Conservation (phyloP, 108 stramenopile genomes). For the Craspedostauros australis region DNA sequence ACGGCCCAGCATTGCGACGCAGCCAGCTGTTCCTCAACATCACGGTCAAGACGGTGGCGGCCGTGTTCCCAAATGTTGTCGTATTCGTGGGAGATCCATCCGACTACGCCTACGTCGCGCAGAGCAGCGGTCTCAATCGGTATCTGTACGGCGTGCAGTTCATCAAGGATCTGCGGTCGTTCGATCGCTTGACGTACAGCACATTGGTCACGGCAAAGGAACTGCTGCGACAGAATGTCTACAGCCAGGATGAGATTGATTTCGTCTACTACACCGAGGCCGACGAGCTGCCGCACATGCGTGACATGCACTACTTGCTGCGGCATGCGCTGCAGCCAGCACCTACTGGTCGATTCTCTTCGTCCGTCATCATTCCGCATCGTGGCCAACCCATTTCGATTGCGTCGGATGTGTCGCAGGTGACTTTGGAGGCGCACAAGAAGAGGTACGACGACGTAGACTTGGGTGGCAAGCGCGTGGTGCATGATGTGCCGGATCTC, state of each 20-base stretch:
- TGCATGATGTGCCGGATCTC: too few relatives aligned
- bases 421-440: too few relatives aligned
- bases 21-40: not conserved
- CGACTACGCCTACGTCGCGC: not conserved
- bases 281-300: not conserved
- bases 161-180: not conserved
- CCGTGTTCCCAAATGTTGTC: constrained; percentile 1
- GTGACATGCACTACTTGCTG: not conserved
- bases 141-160: not conserved
- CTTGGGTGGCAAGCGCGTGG: too few relatives aligned
- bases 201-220: not conserved
- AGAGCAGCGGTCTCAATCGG: not conserved
- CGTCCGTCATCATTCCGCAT: not conserved
- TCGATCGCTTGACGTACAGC: not conserved
- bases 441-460: too few relatives aligned
- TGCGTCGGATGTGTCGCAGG: not conserved
- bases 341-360: too few relatives aligned
- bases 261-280: constrained; percentile 1
- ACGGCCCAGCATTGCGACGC: not conserved
- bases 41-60: not conserved
- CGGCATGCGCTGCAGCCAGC: not conserved
- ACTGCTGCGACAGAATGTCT: too few relatives aligned
- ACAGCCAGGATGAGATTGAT: not conserved
- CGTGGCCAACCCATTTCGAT: not conserved
- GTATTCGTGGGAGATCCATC: not conserved